Conservation (phyloP, 1,284 basidiomycete species). For the Meira miltonrushii region DNA sequence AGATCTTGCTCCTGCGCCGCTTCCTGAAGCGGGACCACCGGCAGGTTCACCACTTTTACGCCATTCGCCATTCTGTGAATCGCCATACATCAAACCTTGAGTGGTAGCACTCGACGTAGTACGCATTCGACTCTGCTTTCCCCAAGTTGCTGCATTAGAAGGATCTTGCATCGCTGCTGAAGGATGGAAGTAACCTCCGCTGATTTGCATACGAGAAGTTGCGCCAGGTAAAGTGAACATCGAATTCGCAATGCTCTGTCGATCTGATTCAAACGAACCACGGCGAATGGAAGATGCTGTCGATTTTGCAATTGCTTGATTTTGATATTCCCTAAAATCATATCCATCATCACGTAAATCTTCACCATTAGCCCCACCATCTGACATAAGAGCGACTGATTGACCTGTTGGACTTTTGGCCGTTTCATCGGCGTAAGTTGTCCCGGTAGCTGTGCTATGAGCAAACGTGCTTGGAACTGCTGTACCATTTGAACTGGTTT, state of each 20-base stretch:
- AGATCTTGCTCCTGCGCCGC: constrained; percentile 12
- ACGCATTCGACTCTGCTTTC: constrained; percentile 27
- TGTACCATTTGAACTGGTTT: too few species aligned
- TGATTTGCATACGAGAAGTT: constrained; percentile 18
- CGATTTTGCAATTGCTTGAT: constrained; percentile 14
- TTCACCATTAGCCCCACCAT: background rate
- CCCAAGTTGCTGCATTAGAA: constrained; percentile 17
- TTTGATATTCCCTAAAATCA: constrained; percentile 18
- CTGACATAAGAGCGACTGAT: too few species aligned
- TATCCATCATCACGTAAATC: background rate
- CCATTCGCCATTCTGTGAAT: constrained; percentile 12
- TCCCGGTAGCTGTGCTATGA: too few species aligned
- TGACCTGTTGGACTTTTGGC: too few species aligned
- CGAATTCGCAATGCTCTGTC: constrained; percentile 35
- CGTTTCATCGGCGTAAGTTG: too few species aligned
- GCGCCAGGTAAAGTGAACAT: constrained; percentile 29
- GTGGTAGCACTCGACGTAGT: constrained; percentile 37
- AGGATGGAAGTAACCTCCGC: constrained; percentile 8
- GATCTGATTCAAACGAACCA: constrained; percentile 39
- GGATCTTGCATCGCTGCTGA: constrained; percentile 9
- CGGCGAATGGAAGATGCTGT: constrained; percentile 33
- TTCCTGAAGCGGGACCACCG: background rate
- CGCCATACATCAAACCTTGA: constrained; percentile 30
- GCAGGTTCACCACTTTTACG: constrained; percentile 13
- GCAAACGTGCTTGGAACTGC: too few species aligned